Evolutionary conservation across 2,329 filamentous ascomycete species (phyloP).

Genomic region (Talaromyces marneffei): DNA sequence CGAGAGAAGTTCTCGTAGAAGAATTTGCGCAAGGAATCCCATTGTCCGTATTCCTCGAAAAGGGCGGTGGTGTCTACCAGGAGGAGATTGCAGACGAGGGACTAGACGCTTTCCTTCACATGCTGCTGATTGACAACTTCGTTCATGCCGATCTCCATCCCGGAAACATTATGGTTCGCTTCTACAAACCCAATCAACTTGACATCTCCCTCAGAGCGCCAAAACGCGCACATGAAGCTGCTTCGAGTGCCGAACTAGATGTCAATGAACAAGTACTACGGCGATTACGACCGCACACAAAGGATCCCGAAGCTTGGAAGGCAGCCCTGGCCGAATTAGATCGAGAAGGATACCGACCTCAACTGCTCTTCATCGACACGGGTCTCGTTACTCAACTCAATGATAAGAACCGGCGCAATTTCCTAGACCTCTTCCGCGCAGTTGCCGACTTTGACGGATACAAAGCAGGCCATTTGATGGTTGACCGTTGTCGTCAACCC

Average conservation of each 20-base stretch:
- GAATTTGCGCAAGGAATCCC: conserved; percentile 95
- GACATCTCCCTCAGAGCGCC: conserved; percentile 53
- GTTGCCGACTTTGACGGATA: conserved; percentile 97
- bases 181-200: conserved; percentile 76
- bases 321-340: conserved; percentile 71
- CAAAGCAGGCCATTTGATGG: conserved; percentile 91
- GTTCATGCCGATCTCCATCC: conserved; percentile 94
- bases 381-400: conserved; percentile 94
- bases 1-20: conserved; percentile 84
- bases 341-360: conserved; percentile 80
- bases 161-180: conserved; percentile 98
- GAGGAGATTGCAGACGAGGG: conserved; percentile 92
- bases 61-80: conserved; percentile 87
- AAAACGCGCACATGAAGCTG: conserved; percentile 36
- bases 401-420: conserved; percentile 76
- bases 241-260: conserved; percentile 55
- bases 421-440: conserved; percentile 90
- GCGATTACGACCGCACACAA: conserved; percentile 67
- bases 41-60: conserved; percentile 80
- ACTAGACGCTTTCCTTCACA: conserved; percentile 89
- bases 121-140: conserved; percentile 96
- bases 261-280: conserved; percentile 83
- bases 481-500: conserved; percentile 86
- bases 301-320: conserved; percentile 65
- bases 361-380: conserved; percentile 95